These are phyloP conservation scores for Tolypocladium guangdongense DNA, from an alignment of 2,329 filamentous ascomycete genomes.

Conservation along the genomic window DNA sequence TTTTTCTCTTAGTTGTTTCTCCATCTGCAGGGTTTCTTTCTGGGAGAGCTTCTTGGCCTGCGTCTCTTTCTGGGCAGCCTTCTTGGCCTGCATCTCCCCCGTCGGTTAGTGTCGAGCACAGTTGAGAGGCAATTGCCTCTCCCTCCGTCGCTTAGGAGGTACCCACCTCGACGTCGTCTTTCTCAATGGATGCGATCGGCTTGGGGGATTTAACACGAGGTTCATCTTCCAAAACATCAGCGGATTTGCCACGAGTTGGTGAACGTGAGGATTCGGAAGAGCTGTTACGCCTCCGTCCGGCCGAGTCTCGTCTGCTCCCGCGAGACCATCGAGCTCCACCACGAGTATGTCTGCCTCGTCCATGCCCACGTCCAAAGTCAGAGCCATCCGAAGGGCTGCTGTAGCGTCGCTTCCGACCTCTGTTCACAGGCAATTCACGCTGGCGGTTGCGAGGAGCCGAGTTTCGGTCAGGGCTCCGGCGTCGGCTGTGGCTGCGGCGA, in stretches of 20 bases:
- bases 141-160: conserved; percentile 2
- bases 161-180: conserved; percentile 14
- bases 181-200: conserved; percentile 6
- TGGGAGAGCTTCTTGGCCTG: conserved; percentile 4
- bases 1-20: conserved; percentile 1
- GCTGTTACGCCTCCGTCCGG: conserved; percentile 33
- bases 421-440: background rate
- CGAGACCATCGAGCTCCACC: background rate
- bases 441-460: background rate
- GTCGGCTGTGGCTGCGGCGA: conserved; percentile 4
- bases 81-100: conserved; percentile 5
- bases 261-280: conserved; percentile 42
- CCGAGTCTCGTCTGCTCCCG: conserved; percentile 4
- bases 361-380: background rate
- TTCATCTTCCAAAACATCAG: conserved; percentile 40
- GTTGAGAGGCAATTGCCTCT: background rate
- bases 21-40: conserved; percentile 1
- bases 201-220: conserved; percentile 10
- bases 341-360: conserved; percentile 1
- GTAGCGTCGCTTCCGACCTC: background rate
- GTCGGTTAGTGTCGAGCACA: conserved; percentile 5
- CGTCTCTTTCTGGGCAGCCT: background rate
- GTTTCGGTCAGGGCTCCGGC: background rate
- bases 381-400: conserved; percentile 7
- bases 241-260: conserved; percentile 38